A percentile compares a stretch with the other conserved stretches of the same genome.
These are phyloP conservation scores for Rhodotorula sp. DNA, from an alignment of 1,284 basidiomycete genomes.

Conservation along the genomic window DNA sequence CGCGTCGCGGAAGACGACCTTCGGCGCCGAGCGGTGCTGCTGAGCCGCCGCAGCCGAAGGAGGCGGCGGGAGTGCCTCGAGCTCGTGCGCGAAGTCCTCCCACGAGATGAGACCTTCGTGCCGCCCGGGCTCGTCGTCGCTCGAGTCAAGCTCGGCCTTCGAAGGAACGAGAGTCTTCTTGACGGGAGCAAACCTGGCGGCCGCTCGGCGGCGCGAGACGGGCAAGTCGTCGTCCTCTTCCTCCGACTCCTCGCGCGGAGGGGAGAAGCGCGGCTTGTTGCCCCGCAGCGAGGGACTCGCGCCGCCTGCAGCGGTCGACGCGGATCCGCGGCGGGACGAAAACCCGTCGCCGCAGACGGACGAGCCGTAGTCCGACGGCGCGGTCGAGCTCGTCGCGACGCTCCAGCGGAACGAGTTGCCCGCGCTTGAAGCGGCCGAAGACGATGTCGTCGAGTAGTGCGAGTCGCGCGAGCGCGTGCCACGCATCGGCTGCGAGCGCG, in stretches of 20 bases:
- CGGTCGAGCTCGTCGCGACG: constrained; percentile 28
- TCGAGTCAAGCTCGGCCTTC: not conserved
- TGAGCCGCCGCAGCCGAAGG: not conserved
- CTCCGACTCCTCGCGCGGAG: constrained; percentile 2
- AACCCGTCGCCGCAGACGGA: constrained; percentile 5
- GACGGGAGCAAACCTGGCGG: too few species aligned
- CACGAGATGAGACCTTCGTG: constrained; percentile 25
- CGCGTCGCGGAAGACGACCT: not conserved
- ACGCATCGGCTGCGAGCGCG: constrained; percentile 1
- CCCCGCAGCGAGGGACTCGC: not conserved
- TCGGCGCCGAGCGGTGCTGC: not conserved
- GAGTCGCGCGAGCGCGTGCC: constrained; percentile 4
- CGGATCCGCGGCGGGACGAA: constrained; percentile 15
- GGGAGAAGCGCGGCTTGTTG: not conserved
- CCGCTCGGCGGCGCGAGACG: not conserved
- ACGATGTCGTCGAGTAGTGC: constrained; percentile 17
- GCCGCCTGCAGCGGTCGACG: not conserved
- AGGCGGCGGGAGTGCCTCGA: constrained; percentile 19
- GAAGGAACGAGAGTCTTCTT: not conserved
- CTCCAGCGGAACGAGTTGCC: constrained; percentile 28
- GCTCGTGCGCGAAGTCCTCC: constrained; percentile 31
- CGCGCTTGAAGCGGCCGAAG: constrained; percentile 4
- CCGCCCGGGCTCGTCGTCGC: not conserved
- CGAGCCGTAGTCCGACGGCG: constrained; percentile 9
- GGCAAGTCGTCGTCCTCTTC: constrained; percentile 3